Evolutionary conservation across 163 green algal genomes (phyloP).

Genomic region (Chlorella variabilis): DNA sequence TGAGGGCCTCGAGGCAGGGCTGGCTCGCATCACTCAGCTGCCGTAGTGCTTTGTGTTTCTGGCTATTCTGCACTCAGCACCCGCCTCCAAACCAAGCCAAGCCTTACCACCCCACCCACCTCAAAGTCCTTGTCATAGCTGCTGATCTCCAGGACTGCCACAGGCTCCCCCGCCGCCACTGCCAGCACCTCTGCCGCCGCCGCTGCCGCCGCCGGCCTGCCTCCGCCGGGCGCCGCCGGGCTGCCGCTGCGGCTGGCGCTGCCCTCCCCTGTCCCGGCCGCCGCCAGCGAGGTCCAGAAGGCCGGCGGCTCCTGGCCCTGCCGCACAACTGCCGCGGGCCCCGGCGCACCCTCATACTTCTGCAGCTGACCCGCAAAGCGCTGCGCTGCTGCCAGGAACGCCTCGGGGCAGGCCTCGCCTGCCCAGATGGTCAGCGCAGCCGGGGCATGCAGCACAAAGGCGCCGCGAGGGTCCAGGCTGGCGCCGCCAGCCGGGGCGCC

Average conservation of each 20-base stretch:
- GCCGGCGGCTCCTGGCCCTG: conserved; percentile 36
- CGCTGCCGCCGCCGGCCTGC: not conserved
- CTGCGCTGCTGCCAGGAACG: conserved; percentile 42
- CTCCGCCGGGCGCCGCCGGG: not conserved
- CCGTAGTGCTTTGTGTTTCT: too few relatives aligned
- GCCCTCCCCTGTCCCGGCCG: not conserved
- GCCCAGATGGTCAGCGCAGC: conserved; percentile 46
- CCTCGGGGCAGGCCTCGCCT: conserved; percentile 26
- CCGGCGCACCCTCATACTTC: conserved; percentile 57
- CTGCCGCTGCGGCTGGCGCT: conserved; percentile 24
- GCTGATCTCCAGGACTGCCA: conserved; percentile 2
- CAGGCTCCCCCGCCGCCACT: not conserved
- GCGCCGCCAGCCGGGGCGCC: not conserved
- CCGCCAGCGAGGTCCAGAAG: conserved; percentile 38
- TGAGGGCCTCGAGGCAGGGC: too few relatives aligned
- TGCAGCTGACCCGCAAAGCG: conserved; percentile 53
- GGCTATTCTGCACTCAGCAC: too few relatives aligned
- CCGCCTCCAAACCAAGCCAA: not conserved
- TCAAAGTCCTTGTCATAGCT: conserved; percentile 51
- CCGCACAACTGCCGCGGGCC: conserved; percentile 8
- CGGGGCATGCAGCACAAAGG: conserved; percentile 65
- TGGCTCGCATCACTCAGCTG: too few relatives aligned
- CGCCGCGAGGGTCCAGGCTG: conserved; percentile 80
- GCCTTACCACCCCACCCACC: too few relatives aligned
- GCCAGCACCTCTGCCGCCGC: not conserved